Base-by-base conservation (phyloP, 768 basidiomycete species). In the Pleurotus giganteus region DNA sequence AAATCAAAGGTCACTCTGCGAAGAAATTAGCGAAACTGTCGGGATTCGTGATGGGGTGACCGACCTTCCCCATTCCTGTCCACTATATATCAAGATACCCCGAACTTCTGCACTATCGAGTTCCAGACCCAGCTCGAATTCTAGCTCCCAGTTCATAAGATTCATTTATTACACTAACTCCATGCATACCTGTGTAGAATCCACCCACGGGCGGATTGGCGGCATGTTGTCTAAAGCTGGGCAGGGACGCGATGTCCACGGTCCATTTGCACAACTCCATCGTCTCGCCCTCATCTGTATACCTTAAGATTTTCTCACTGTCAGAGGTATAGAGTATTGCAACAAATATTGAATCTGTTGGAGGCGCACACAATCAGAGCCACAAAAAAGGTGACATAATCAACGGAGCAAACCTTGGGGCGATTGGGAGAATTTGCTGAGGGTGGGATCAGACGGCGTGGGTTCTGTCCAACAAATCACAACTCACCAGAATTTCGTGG, bases 91-190 rank as follows among this genome's bases (percentile, higher is more conserved):
- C 56, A 92, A 66, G 55, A 90, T 84, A 19, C 90, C 91, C 54
- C 91, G 85, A 63, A 93, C 89, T 72, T 93, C 91, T 54, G 86
- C 89, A 59, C 89, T 90, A 66, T 93, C 90, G 62, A 93, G 71
- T 70, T 91, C 91, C 57, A 93, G 71, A 6, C 86, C 91, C 2
- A 93, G 80, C 66, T 92, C 90, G 60, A 92, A 94, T 65, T 92
- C 89, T 91, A 44, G 8, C 41, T 32, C 12, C 17, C 46, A n/a
- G 46, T 17, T 15, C 11, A 9, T 28, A n/a, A 47, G 32, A 15
- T 51, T 34, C 34, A 19, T 34, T 29, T 23, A 37, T 13, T 34
- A 32, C n/a, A 32, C 7, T 26, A 27, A 45, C 44, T 45, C 27
- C 44, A 45, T 45, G 9, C 44, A 78, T 57, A 87, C 88, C 90